Base-by-base conservation (phyloP, 2,329 filamentous ascomycete species). In the Decorospora gaudefroyi region DNA sequence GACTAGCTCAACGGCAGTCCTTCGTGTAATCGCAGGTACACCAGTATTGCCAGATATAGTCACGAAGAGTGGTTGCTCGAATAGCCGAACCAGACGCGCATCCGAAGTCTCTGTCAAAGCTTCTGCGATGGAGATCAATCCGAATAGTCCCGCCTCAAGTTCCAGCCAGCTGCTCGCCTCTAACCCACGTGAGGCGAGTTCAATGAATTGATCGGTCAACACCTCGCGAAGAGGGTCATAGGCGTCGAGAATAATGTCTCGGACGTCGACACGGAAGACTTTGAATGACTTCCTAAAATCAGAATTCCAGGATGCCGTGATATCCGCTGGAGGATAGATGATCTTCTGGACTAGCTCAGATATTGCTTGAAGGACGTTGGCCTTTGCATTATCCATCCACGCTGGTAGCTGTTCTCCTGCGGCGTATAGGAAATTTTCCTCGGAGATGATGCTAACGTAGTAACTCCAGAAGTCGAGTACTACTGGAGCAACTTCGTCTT, bases 401-500 rank as follows among this genome's bases (percentile, higher is more conserved):
- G 69, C 55, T 2, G 74, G 69, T 4, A 30, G 7, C 73, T 69
- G 4, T 69, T 46, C 44, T n/a, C 46, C 46, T 46, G 58, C 41
- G 32, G 64, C 3, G 71, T 70, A 16, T 59, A 68, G 47, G 42
- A 69, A 55, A 1, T 53, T 53, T 71, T 75, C 62, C 83, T 86
- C 47, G 77, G 80, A 74, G 84, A 74, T 76, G 9, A 81, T 80
- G 68, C 90, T 88, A 4, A 88, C 81, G 63, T 85, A 90, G 1
- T 82, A 84, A 12, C 82, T 85, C 88, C 89, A 93, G 64, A 93
- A 92, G 59, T 93, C 88, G 10, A 92, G 77, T 1, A 85, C 82
- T 1, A 83, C 81, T 0, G 87, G 80, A 42, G 89, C 90, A 8
- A 90, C 82, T 51, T 82, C 84, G 59, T 93, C 87, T 42, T 92